Conservation (phyloP, 352 stramenopile genomes). For the Phytophthora foliorum region DNA sequence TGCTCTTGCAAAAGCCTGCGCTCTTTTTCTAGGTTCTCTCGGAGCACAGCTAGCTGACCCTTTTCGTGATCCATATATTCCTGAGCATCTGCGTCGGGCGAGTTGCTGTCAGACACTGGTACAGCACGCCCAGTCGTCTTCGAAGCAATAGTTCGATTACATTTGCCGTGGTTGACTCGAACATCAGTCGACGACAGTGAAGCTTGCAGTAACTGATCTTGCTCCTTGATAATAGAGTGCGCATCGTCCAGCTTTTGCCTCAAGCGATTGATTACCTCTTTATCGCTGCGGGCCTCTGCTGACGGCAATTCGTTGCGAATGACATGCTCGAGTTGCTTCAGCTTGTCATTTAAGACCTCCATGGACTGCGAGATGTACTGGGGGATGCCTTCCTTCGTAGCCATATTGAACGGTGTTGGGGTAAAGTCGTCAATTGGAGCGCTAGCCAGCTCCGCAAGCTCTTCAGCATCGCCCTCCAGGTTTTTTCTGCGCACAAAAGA, state of each 20-base stretch:
- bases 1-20: constrained; percentile 56
- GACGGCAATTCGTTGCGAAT: constrained; percentile 59
- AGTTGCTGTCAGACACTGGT: not conserved
- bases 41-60: constrained; percentile 40
- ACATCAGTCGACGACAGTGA: constrained; percentile 41
- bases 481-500: constrained; percentile 47
- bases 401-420: constrained; percentile 70
- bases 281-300: constrained; percentile 36
- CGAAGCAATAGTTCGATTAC: constrained; percentile 10
- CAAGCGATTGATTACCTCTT: constrained; percentile 64
- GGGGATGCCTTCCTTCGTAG: constrained; percentile 66
- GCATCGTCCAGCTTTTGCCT: constrained; percentile 74
- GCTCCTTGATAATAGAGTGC: constrained; percentile 68
- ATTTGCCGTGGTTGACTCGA: constrained; percentile 12
- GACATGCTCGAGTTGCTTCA: constrained; percentile 65
- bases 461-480: constrained; percentile 49
- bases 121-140: constrained; percentile 5
- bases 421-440: constrained; percentile 75
- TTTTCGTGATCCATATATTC: constrained; percentile 55
- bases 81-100: constrained; percentile 27
- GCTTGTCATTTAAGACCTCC: constrained; percentile 51
- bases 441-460: constrained; percentile 58
- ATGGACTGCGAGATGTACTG: constrained; percentile 64
- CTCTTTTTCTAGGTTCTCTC: constrained; percentile 55
- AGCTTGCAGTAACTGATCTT: constrained; percentile 79